Conservation (phyloP, 1,284 basidiomycete genomes). For the Heterobasidion parviporum region DNA sequence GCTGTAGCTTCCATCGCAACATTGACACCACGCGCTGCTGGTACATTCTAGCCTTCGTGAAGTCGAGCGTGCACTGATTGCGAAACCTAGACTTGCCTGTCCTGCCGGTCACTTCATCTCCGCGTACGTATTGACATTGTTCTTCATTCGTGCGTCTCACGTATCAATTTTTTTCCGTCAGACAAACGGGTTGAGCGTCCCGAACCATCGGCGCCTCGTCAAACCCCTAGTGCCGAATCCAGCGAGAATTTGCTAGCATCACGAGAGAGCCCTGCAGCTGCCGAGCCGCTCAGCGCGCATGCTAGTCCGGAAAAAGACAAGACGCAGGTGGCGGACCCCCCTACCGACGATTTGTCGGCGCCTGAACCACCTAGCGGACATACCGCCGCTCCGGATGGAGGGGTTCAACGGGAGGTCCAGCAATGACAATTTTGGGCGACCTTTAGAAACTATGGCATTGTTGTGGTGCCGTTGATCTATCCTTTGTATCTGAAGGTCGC, state of each 20-base stretch:
- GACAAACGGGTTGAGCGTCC: too few species aligned
- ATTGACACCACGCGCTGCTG: neutral
- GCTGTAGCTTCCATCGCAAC: neutral
- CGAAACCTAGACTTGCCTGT: neutral
- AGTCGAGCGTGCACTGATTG: neutral
- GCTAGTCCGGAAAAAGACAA: too few species aligned
- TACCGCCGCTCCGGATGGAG: neutral
- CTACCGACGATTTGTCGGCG: neutral
- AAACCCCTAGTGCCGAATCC: too few species aligned
- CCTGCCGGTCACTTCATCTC: too few species aligned
- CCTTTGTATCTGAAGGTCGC: slow-evolving; percentile 46
- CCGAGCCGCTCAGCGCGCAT: too few species aligned
- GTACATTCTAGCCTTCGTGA: neutral
- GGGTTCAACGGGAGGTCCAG: slow-evolving; percentile 8
- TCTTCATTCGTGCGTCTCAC: too few species aligned
- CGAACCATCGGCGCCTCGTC: too few species aligned
- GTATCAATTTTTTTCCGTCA: too few species aligned
- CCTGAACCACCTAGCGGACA: neutral
- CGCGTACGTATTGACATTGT: too few species aligned
- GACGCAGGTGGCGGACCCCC: neutral
- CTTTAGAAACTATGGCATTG: slow-evolving; percentile 36
- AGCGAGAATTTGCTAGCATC: too few species aligned
- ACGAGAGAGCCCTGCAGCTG: too few species aligned
- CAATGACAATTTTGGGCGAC: slow-evolving; percentile 54
- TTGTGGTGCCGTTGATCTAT: slow-evolving; percentile 31